Percentiles rank a stretch among this genome's conserved stretches.
These are phyloP conservation scores for Aegle marmelos DNA, from an alignment of 345 rosid species.

Conservation along the genomic window DNA sequence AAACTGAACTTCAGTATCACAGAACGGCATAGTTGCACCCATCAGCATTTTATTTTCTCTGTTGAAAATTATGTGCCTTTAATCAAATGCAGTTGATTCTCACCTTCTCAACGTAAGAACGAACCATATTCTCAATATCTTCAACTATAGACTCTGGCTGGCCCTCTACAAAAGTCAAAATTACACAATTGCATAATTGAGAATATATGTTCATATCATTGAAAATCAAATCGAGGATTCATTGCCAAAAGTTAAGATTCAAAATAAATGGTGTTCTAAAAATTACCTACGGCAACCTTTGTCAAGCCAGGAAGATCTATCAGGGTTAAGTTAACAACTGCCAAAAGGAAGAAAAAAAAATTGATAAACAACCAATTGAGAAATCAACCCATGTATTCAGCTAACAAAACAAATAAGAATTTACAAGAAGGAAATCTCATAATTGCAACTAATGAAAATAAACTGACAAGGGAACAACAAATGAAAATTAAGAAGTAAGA, in stretches of 20 bases:
- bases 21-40: neutral
- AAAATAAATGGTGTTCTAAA: slow-evolving; percentile 11
- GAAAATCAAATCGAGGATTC: slow-evolving; percentile 5
- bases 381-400: neutral
- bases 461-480: neutral
- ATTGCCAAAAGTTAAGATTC: neutral
- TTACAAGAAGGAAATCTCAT: neutral
- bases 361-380: neutral
- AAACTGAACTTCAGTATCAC: neutral
- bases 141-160: slow-evolving; percentile 83
- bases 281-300: slow-evolving; percentile 97
- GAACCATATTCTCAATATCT: slow-evolving; percentile 98
- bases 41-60: neutral
- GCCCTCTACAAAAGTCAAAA: slow-evolving; percentile 67
- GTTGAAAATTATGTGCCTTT: neutral
- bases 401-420: neutral
- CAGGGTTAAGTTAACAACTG: slow-evolving; percentile 98
- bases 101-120: slow-evolving; percentile 98
- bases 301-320: slow-evolving; percentile 99
- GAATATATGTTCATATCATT: neutral
- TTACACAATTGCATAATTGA: slow-evolving; percentile 12
- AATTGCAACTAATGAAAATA: neutral
- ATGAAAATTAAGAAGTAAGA: neutral
- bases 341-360: slow-evolving; percentile 18
- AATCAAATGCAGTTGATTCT: slow-evolving; percentile 24